Percentiles rank a stretch among this genome's conserved stretches.
Evolutionary conservation across 2,329 filamentous ascomycete species (phyloP).

Genomic region (Calonectria pauciramosa): DNA sequence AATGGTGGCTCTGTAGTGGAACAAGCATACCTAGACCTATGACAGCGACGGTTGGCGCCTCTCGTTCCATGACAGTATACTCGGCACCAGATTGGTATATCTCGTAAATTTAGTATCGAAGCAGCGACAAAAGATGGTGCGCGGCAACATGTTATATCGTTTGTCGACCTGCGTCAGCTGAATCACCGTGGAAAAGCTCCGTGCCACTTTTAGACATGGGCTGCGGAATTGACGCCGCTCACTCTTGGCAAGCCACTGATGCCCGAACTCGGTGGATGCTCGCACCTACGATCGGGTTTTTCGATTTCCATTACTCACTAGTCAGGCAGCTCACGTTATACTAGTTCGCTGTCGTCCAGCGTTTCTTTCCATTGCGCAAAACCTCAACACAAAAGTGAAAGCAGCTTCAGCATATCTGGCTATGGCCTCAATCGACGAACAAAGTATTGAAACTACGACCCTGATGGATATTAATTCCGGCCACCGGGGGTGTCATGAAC

Average conservation of each 20-base stretch:
- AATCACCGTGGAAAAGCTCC: constrained; percentile 24
- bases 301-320: not conserved
- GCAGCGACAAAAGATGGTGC: not conserved
- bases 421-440: not conserved
- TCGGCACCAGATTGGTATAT: no score
- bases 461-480: not conserved
- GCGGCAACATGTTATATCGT: not conserved
- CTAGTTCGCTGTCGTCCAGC: not conserved
- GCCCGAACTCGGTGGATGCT: constrained; percentile 6
- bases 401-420: not conserved
- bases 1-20: no score
- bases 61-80: constrained; percentile 22
- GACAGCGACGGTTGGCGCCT: constrained; percentile 43
- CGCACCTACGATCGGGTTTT: not conserved
- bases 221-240: constrained; percentile 26
- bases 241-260: constrained; percentile 17
- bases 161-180: not conserved
- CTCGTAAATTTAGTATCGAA: not conserved
- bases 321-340: not conserved
- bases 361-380: not conserved
- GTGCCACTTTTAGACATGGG: constrained; percentile 27
- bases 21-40: constrained; percentile 45
- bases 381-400: no score
- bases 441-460: not conserved
- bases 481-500: not conserved